A percentile compares a stretch with the other conserved stretches of the same genome.
Conservation (phyloP, 768 basidiomycete genomes). For the Amanita exitialis region DNA sequence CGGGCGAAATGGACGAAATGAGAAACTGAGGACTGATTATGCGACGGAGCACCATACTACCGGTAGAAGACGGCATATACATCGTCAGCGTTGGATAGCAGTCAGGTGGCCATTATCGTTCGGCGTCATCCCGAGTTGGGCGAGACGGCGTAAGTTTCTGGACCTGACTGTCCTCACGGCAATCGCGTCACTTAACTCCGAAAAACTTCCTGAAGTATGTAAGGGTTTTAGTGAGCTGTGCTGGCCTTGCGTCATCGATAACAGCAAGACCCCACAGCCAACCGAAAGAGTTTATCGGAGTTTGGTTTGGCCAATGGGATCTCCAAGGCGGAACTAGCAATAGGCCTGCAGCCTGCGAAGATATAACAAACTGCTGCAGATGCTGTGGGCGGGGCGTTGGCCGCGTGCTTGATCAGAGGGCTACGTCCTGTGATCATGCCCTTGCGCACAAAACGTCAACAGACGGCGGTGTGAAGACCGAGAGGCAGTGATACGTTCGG, state of each 20-base stretch:
- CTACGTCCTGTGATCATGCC: not conserved
- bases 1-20: not conserved
- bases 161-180: too few species aligned
- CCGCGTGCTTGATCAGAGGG: conserved; percentile 2
- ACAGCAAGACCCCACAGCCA: not conserved
- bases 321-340: not conserved
- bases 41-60: not conserved
- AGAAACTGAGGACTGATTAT: not conserved
- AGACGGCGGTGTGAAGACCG: not conserved
- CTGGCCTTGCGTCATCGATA: conserved; percentile 4
- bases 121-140: not conserved
- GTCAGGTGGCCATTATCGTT: too few species aligned
- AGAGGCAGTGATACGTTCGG: not conserved
- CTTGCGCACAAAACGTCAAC: not conserved
- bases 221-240: not conserved
- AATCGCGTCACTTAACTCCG: conserved; percentile 2
- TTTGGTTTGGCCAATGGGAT: not conserved
- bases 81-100: not conserved
- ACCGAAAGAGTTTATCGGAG: conserved; percentile 3
- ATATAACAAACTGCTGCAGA: not conserved
- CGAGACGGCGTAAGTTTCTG: not conserved
- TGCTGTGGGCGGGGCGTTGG: not conserved
- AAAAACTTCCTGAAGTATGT: not conserved
- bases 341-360: not conserved
- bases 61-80: not conserved